Evolutionary conservation across 2,329 filamentous ascomycete genomes (phyloP), one percentile per base, ranked within the genome.

Genomic region (Fusarium nisikadoi): DNA sequence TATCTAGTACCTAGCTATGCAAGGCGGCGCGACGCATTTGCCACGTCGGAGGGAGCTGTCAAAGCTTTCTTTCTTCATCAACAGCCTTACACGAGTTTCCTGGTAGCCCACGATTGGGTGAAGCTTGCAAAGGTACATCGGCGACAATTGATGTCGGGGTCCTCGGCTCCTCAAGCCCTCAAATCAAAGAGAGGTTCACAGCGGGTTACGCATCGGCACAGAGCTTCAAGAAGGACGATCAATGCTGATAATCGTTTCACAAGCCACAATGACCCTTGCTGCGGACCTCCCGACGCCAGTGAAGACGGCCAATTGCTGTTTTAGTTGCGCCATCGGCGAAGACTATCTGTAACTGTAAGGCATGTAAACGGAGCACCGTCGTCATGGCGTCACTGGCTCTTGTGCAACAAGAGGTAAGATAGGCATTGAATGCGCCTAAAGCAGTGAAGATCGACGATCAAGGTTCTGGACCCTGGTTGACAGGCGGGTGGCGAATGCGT

Each of bases 321-420:
- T 39, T 39, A 39, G 49, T 59, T 38, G 41, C 69, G 63, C 53
- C 56, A 65, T 59, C 61, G 42, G 29, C 52, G 46, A 65, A 63
- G 27, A 61, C 35, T 27, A 27, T 54, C 50, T 60, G 55, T 59
- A 59, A 60, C 23, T 64, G 53, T 57, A 35, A 62, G 56, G 58
- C 62, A 71, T 33, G 56, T 31, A 71, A 62, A 58, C 43, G 53
- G 33, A 64, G 50, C n/a, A 57, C 56, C 45, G n/a, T 75, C 70
- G 72, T 61, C 42, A 75, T 77, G 62, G 68, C 75, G 75, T 77
- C 75, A 76, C 75, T 65, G 52, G 29, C 62, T 49, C 31, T 57
- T 62, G 61, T 65, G 62, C 50, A 46, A 70, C 55, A 60, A 59
- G 52, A 60, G 53, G 53, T 53, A 68, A 68, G 72, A 72, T 61